Evolutionary conservation across 2,329 filamentous ascomycete species (phyloP).

Genomic region (Curvularia hawaiiensis): DNA sequence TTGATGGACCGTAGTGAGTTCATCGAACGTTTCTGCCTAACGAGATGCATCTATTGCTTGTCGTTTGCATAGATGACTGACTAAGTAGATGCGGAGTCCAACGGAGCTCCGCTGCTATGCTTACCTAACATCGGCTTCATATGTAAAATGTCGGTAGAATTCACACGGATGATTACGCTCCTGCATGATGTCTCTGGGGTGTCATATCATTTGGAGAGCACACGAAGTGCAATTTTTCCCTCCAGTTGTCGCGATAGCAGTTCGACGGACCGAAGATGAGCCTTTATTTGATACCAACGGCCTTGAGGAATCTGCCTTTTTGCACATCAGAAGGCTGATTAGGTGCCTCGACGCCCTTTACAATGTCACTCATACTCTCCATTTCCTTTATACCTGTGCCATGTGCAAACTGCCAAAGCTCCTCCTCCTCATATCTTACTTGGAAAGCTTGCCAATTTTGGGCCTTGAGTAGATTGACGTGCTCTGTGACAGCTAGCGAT

Average conservation of each 20-base stretch:
- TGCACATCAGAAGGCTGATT: slow-evolving; percentile 12
- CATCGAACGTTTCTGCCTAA: background rate
- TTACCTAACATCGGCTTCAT: background rate
- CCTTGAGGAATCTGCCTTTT: slow-evolving; percentile 41
- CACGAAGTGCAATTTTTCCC: too few relatives aligned
- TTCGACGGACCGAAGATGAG: background rate
- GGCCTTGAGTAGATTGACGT: slow-evolving; percentile 50
- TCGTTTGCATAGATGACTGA: background rate
- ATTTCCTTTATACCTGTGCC: slow-evolving; percentile 50
- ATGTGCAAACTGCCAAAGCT: slow-evolving; percentile 49
- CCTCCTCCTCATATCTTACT: slow-evolving; percentile 48
- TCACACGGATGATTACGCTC: background rate
- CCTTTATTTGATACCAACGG: slow-evolving; percentile 42
- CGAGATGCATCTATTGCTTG: background rate
- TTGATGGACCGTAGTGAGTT: background rate
- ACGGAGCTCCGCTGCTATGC: background rate
- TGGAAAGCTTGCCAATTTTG: slow-evolving; percentile 56
- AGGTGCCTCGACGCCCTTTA: slow-evolving; percentile 40
- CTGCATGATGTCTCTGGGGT: background rate
- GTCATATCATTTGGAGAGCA: background rate
- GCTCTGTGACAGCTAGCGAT: slow-evolving; percentile 44
- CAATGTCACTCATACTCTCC: slow-evolving; percentile 53
- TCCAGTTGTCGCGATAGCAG: background rate
- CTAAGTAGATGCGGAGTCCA: background rate
- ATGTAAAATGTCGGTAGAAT: background rate